Percentiles rank a stretch among this genome's conserved stretches.
These are phyloP conservation scores for Arctium minus DNA, from an alignment of 129 eudicot species.

Conservation along the genomic window DNA sequence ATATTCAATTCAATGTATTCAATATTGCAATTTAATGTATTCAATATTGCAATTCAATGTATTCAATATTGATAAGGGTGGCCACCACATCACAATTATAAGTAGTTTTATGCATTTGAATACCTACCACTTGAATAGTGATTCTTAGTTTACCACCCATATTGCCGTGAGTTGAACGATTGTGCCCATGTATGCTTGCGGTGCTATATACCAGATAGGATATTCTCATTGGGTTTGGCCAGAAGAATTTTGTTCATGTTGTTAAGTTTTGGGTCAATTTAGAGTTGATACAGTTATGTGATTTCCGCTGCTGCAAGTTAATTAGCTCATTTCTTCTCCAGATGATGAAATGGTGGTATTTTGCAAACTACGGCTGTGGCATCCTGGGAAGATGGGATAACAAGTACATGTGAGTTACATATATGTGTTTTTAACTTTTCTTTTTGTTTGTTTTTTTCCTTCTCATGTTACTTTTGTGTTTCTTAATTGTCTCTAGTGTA, in stretches of 20 bases:
- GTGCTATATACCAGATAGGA: background rate
- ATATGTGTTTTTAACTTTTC: background rate
- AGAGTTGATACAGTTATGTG: background rate
- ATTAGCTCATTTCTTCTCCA: background rate
- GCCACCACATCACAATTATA: background rate
- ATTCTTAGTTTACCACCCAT: background rate
- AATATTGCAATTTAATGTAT: background rate
- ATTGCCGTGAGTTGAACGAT: background rate
- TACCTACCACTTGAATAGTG: background rate
- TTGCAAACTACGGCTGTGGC: background rate
- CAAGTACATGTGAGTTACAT: background rate
- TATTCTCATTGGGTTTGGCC: background rate
- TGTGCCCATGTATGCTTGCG: background rate
- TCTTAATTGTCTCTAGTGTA: background rate
- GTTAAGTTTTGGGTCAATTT: background rate
- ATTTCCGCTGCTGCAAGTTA: background rate
- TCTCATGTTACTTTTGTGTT: background rate
- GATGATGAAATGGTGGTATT: background rate
- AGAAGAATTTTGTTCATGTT: background rate
- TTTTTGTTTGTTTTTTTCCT: background rate
- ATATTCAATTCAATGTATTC: no score
- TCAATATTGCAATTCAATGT: background rate
- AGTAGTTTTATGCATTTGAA: background rate
- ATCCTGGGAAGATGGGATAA: background rate
- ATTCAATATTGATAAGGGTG: background rate